These are phyloP conservation scores for Meira miltonrushii DNA, from an alignment of 1,284 basidiomycete species.

Conservation along the genomic window DNA sequence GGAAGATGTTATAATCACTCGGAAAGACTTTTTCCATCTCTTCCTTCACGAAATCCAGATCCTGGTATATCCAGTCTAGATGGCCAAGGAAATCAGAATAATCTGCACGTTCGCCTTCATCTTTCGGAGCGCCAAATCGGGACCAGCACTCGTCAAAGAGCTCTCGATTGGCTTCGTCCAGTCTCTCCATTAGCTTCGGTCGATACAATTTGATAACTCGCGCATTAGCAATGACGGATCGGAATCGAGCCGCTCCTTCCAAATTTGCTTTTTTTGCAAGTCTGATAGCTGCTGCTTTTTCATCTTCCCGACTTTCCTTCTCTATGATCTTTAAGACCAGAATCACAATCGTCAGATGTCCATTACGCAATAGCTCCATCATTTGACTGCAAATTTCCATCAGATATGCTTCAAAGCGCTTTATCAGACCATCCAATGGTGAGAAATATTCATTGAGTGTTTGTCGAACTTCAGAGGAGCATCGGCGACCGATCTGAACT, in stretches of 20 bases:
- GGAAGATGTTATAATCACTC: conserved; percentile 79
- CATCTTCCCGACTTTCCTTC: conserved; percentile 84
- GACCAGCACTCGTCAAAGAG: conserved; percentile 69
- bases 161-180: conserved; percentile 70
- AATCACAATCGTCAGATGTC: conserved; percentile 77
- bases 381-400: conserved; percentile 71
- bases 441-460: conserved; percentile 78
- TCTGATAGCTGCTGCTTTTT: conserved; percentile 90
- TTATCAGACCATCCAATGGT: conserved; percentile 73
- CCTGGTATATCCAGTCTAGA: conserved; percentile 87
- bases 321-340: conserved; percentile 90
- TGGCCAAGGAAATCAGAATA: conserved; percentile 71
- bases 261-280: conserved; percentile 86
- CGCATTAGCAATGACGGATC: conserved; percentile 56
- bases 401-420: conserved; percentile 81
- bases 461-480: conserved; percentile 64
- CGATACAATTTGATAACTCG: conserved; percentile 94
- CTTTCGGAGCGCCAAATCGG: conserved; percentile 56
- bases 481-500: conserved; percentile 54
- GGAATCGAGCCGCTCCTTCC: conserved; percentile 46
- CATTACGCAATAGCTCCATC: conserved; percentile 69
- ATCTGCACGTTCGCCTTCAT: conserved; percentile 54
- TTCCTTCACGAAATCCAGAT: conserved; percentile 81
- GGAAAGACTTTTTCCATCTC: conserved; percentile 85
- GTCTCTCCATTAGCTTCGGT: conserved; percentile 76